Percentiles rank a stretch among this genome's conserved stretches.
phyloP scores from a whole-genome alignment of 176 grass and related monocot species.

The Olyra latifolia region DNA sequence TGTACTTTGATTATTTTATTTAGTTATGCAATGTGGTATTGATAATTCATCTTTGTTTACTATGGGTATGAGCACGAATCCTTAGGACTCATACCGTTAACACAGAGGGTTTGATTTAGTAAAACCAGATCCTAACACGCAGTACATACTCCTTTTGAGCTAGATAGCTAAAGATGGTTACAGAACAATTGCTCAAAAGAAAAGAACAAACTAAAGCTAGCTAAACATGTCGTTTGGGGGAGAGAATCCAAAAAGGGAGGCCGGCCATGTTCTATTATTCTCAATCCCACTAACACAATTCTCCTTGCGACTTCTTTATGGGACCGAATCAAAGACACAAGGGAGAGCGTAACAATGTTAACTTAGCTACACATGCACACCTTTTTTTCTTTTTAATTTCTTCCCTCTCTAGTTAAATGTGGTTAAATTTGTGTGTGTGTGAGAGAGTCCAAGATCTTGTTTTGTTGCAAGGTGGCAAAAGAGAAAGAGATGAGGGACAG shows the following conservation, averaged over 20 bases:
- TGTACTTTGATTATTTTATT: too few relatives aligned
- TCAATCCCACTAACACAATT: conserved; percentile 65
- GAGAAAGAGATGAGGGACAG: conserved; percentile 37
- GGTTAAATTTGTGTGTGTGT: too few relatives aligned
- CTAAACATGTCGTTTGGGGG: conserved; percentile 35
- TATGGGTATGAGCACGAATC: too few relatives aligned
- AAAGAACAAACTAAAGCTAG: conserved; percentile 31
- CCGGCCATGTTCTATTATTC: conserved; percentile 79
- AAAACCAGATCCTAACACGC: too few relatives aligned
- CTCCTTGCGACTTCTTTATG: conserved; percentile 72
- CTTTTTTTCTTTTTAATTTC: not conserved
- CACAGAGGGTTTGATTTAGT: too few relatives aligned
- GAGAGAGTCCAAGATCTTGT: conserved; percentile 39
- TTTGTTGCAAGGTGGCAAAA: not conserved
- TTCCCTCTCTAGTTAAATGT: not conserved
- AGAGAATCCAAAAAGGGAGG: conserved; percentile 80
- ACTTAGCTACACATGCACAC: conserved; percentile 22
- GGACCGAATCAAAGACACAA: conserved; percentile 72
- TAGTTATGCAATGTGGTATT: too few relatives aligned
- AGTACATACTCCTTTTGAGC: not conserved
- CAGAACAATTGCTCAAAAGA: conserved; percentile 18
- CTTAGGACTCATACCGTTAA: too few relatives aligned
- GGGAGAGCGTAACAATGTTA: conserved; percentile 42
- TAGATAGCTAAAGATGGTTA: not conserved
- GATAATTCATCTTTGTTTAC: too few relatives aligned